A percentile compares a stretch with the other conserved stretches of the same genome.
Evolutionary conservation across 2,329 filamentous ascomycete species (phyloP).

Genomic region (Colletotrichum gigasporum): DNA sequence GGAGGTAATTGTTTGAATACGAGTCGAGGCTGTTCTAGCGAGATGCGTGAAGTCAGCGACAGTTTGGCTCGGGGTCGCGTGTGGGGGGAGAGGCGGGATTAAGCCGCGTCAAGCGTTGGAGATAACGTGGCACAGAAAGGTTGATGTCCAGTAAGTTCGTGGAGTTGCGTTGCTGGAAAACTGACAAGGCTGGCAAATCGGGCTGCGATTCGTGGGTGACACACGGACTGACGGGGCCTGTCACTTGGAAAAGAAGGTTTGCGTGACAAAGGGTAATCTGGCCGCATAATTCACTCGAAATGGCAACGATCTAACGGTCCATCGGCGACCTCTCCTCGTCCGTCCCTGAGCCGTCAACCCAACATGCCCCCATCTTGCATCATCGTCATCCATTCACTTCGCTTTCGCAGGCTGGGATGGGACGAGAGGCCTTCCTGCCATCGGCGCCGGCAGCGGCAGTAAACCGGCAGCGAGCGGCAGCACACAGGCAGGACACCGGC

Average conservation of each 20-base stretch:
- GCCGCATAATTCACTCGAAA: slow-evolving; percentile 7
- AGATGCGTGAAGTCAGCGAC: slow-evolving; percentile 9
- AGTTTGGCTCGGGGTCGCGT: slow-evolving; percentile 7
- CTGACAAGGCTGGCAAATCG: slow-evolving; percentile 8
- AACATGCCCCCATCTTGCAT: no score
- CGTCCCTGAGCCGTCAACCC: background rate
- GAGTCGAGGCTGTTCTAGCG: background rate
- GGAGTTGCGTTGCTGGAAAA: background rate
- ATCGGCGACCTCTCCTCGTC: background rate
- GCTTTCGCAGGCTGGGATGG: no score
- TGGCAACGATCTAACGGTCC: background rate
- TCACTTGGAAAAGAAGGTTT: slow-evolving; percentile 3
- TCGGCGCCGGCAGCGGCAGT: no score
- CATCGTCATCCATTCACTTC: no score
- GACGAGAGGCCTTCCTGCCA: no score
- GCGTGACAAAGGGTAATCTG: background rate
- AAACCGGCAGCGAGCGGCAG: no score
- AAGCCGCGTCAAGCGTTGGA: background rate
- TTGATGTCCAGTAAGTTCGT: slow-evolving; percentile 12
- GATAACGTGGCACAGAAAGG: background rate
- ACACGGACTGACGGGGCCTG: background rate
- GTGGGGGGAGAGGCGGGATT: background rate
- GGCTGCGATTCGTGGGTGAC: background rate
- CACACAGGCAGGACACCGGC: no score
- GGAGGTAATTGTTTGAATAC: background rate